Evolutionary conservation across 305 asterid species (phyloP).

Genomic region (Stenogyne calaminthoides): DNA sequence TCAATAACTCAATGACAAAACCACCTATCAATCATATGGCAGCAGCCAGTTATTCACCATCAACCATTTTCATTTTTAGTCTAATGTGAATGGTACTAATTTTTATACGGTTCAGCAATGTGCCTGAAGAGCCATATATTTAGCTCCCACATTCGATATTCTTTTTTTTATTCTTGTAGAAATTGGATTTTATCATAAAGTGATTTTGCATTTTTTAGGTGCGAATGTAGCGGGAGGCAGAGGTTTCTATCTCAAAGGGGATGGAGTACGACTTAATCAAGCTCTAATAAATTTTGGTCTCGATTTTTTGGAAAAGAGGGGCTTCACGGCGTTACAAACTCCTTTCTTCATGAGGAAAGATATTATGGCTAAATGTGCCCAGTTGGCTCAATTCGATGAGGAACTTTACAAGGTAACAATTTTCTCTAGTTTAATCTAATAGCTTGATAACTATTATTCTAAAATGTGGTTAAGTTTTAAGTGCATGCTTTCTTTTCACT

Average conservation of each 20-base stretch:
- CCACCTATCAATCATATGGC: neutral
- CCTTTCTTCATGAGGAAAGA: constrained; percentile 96
- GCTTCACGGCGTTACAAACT: constrained; percentile 65
- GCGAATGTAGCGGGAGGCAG: constrained; percentile 90
- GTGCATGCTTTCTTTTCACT: neutral
- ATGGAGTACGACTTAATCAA: constrained; percentile 85
- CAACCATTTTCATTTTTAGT: neutral
- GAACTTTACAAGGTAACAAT: constrained; percentile 88
- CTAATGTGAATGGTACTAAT: neutral
- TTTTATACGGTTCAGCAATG: neutral
- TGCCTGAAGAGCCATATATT: neutral
- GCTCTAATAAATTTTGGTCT: constrained; percentile 84
- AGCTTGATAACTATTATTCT: neutral
- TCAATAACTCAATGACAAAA: neutral
- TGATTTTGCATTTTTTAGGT: constrained; percentile 43
- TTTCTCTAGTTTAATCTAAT: neutral
- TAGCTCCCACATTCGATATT: neutral
- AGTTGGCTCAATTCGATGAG: constrained; percentile 91
- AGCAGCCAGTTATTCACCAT: neutral
- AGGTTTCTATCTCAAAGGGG: constrained; percentile 85
- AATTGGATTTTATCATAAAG: constrained; percentile 22
- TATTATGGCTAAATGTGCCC: constrained; percentile 95
- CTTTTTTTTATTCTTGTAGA: neutral
- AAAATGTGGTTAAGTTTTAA: too few relatives aligned
- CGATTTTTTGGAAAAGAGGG: constrained; percentile 63